A percentile compares a stretch with the other conserved stretches of the same genome.
Conservation (phyloP, 2,329 filamentous ascomycete genomes). For the Aspergillus aculeatus region DNA sequence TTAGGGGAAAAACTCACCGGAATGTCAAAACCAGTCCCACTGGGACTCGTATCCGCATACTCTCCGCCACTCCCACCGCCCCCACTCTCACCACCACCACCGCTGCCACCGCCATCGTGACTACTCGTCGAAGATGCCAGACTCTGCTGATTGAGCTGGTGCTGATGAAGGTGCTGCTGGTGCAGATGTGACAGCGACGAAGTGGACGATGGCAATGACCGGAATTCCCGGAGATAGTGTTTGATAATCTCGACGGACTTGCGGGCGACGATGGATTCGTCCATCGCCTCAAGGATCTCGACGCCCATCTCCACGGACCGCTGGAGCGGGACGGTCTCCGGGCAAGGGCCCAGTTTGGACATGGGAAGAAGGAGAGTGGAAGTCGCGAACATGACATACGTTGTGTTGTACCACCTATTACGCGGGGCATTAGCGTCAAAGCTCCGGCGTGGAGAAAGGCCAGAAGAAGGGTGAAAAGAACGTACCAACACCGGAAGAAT, state of each 20-base stretch:
- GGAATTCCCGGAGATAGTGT: conserved; percentile 33
- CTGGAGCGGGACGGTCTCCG: conserved; percentile 29
- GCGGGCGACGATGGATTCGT: conserved; percentile 41
- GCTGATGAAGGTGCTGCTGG: neutral
- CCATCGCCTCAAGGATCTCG: conserved; percentile 44
- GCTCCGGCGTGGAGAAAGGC: neutral
- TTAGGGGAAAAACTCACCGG: conserved; percentile 21
- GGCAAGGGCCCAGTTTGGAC: conserved; percentile 30
- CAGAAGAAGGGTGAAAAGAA: neutral
- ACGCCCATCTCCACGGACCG: conserved; percentile 39
- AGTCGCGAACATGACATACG: conserved; percentile 43
- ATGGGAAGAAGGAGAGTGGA: conserved; percentile 39
- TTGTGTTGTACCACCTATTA: conserved; percentile 45
- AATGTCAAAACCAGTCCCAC: conserved; percentile 25
- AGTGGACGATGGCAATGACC: conserved; percentile 9
- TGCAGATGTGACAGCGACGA: neutral
- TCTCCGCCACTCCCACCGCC: neutral
- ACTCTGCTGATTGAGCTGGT: neutral
- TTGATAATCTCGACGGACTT: conserved; percentile 41
- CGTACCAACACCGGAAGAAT: conserved; percentile 46
- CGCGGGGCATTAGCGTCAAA: neutral
- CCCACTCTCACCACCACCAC: neutral
- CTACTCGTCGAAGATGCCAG: neutral
- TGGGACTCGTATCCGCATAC: conserved; percentile 13
- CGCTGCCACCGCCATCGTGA: neutral